Conservation (phyloP, 805 yeast genomes). For the Candida pini region DNA sequence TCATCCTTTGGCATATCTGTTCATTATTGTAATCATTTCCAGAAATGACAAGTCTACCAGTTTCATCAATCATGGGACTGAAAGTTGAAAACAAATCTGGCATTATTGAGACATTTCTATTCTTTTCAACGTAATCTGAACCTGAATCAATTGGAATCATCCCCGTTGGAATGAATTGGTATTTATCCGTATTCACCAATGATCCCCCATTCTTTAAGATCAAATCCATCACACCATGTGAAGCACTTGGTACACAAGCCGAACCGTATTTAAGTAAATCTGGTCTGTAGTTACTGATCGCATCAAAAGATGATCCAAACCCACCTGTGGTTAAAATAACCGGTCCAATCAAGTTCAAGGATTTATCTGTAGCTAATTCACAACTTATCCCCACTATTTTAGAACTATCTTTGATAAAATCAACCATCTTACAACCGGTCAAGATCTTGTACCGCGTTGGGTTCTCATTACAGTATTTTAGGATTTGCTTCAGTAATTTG, state of each 20-base stretch:
- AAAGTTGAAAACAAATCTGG: slow-evolving; percentile 5
- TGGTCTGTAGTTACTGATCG: slow-evolving; percentile 44
- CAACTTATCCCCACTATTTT: slow-evolving; percentile 20
- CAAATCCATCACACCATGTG: slow-evolving; percentile 56
- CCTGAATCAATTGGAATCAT: slow-evolving; percentile 38
- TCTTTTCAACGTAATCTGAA: not conserved
- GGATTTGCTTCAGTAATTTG: slow-evolving; percentile 41
- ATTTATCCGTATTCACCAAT: slow-evolving; percentile 52
- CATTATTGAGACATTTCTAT: slow-evolving; percentile 2
- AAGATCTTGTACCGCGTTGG: slow-evolving; percentile 33
- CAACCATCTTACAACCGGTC: slow-evolving; percentile 31
- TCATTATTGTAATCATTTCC: slow-evolving; percentile 2
- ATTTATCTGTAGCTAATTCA: slow-evolving; percentile 25
- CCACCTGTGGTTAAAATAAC: slow-evolving; percentile 64
- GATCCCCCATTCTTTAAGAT: slow-evolving; percentile 43
- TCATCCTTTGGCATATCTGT: slow-evolving; percentile 7
- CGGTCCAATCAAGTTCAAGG: slow-evolving; percentile 37
- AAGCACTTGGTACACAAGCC: slow-evolving; percentile 41
- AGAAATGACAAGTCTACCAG: slow-evolving; percentile 7
- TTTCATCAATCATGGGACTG: slow-evolving; percentile 6
- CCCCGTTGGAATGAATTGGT: slow-evolving; percentile 62
- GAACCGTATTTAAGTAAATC: slow-evolving; percentile 48
- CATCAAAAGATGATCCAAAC: slow-evolving; percentile 51
- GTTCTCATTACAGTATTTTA: slow-evolving; percentile 25
- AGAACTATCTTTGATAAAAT: slow-evolving; percentile 26